Evolutionary conservation across 1,284 basidiomycete genomes (phyloP).

Genomic region (Marasmius fiardii): DNA sequence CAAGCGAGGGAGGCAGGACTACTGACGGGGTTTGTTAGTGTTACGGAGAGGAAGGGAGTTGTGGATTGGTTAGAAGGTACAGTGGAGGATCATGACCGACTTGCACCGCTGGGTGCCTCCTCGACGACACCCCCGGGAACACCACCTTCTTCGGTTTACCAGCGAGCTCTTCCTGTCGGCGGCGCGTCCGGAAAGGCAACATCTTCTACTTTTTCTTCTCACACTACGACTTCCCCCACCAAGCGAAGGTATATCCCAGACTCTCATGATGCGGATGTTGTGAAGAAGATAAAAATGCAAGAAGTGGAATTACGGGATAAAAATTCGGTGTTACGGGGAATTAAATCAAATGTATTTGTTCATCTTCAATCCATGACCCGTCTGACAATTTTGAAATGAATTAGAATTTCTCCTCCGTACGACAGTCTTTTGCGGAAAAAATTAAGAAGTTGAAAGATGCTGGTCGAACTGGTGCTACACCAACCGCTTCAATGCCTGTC

Average conservation of each 20-base stretch:
- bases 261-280: constrained; percentile 72
- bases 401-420: constrained; percentile 73
- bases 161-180: not conserved
- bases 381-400: not conserved
- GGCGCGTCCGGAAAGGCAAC: not conserved
- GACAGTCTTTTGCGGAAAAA: constrained; percentile 61
- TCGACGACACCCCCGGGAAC: constrained; percentile 12
- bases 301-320: constrained; percentile 76
- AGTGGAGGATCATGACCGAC: constrained; percentile 34
- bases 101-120: not conserved
- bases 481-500: constrained; percentile 30
- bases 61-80: constrained; percentile 83
- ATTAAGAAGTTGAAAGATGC: constrained; percentile 73
- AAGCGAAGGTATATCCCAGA: constrained; percentile 83
- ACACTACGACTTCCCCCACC: constrained; percentile 30
- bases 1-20: constrained; percentile 74
- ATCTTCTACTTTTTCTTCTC: constrained; percentile 17
- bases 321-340: constrained; percentile 73
- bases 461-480: constrained; percentile 43
- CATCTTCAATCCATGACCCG: constrained; percentile 1
- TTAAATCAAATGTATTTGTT: constrained; percentile 64
- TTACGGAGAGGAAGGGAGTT: constrained; percentile 81
- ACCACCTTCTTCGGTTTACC: not conserved
- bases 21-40: constrained; percentile 74
- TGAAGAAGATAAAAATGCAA: constrained; percentile 75